phyloP scores from a whole-genome alignment of 306 rosid species.

The Albizia julibrissin region DNA sequence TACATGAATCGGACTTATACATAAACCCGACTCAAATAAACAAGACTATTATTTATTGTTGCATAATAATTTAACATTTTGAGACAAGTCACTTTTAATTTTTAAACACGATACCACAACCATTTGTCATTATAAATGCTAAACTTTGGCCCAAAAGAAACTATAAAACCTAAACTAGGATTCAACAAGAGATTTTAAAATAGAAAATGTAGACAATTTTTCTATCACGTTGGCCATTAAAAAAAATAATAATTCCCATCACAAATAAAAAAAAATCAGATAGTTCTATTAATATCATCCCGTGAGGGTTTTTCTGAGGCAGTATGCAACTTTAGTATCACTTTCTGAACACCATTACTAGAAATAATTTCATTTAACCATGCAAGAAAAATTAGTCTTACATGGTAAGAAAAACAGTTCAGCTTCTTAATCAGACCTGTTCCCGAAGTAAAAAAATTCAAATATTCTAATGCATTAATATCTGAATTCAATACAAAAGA shows the following conservation, averaged over 20 bases:
- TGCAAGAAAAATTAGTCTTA: background rate
- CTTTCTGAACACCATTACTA: background rate
- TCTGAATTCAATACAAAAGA: conserved; percentile 13
- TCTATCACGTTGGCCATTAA: too few relatives aligned
- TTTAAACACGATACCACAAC: too few relatives aligned
- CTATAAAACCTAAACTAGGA: too few relatives aligned
- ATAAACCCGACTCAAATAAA: too few relatives aligned
- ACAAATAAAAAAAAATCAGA: background rate
- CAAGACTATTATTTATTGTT: too few relatives aligned
- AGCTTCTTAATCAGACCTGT: background rate
- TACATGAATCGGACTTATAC: too few relatives aligned
- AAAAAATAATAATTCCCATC: background rate
- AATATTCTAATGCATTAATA: background rate
- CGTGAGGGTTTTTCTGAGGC: background rate
- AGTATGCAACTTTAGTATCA: background rate
- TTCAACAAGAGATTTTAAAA: too few relatives aligned
- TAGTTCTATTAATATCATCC: background rate
- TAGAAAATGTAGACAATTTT: background rate
- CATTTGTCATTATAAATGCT: too few relatives aligned
- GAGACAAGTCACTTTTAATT: too few relatives aligned
- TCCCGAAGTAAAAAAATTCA: background rate
- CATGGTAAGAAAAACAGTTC: background rate
- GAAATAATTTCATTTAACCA: background rate
- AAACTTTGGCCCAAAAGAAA: too few relatives aligned
- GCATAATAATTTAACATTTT: too few relatives aligned